These are phyloP conservation scores for Colletotrichum tanaceti DNA, from an alignment of 2,329 filamentous ascomycete species.

Conservation along the genomic window DNA sequence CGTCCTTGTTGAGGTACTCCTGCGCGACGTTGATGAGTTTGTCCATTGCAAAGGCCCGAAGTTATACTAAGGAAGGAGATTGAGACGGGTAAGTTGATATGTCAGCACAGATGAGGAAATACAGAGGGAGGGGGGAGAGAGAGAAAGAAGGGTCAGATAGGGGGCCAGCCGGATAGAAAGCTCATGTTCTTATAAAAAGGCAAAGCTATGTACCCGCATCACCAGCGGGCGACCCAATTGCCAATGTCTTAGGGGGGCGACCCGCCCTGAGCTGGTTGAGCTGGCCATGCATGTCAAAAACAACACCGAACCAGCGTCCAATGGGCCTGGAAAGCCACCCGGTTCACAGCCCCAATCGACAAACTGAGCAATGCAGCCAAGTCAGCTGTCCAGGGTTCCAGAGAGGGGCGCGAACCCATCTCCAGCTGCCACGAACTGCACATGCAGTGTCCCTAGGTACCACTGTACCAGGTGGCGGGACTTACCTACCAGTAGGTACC, in stretches of 20 bases:
- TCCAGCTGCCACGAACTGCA: constrained; percentile 4
- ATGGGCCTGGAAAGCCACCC: constrained; percentile 6
- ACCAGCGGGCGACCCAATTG: constrained; percentile 32
- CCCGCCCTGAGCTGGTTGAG: constrained; percentile 37
- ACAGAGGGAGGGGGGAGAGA: background rate
- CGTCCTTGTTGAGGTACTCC: constrained; percentile 49
- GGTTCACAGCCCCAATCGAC: constrained; percentile 27
- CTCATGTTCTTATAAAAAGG: constrained; percentile 21
- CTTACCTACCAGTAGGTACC: background rate
- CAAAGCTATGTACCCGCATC: constrained; percentile 31
- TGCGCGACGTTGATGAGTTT: constrained; percentile 51
- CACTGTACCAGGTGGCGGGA: background rate
- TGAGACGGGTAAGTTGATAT: background rate
- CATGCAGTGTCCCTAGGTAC: constrained; percentile 2
- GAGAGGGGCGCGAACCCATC: background rate
- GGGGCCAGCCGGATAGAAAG: constrained; percentile 16
- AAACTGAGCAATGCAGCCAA: background rate
- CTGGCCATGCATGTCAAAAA: constrained; percentile 32
- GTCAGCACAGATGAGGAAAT: background rate
- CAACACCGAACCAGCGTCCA: constrained; percentile 11
- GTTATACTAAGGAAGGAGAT: background rate
- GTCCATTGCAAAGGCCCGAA: constrained; percentile 48
- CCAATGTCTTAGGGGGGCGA: constrained; percentile 24
- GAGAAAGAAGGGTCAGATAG: background rate
- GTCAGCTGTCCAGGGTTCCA: constrained; percentile 5